Base-by-base conservation (phyloP, 177 flowering plant genomes). In the Vitis hybrid region DNA sequence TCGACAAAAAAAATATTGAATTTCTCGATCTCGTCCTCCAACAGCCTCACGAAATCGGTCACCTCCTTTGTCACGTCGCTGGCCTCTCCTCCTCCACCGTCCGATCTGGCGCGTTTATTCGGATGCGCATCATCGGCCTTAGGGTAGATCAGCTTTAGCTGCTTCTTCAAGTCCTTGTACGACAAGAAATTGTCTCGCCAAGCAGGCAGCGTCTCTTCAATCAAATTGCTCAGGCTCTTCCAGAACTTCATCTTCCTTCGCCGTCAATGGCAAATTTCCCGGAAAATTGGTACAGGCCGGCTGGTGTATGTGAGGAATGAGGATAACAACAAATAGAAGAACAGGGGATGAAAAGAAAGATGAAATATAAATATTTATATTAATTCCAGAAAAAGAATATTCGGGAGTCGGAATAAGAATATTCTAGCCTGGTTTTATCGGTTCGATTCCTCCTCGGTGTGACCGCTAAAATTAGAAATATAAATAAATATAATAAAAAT, bases 151-250 rank as follows among this genome's bases (percentile, higher is more conserved):
- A 71, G 72, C 67, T 83, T 84, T 68, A 86, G 52, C 66, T 72
- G 79, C 76, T 84, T 78, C 80, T 87, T 87, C 72, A 87, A 67
- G 52, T 79, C 84, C 74, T 87, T 87, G 75, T 87, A 87, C 9
- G 90, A 82, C 69, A 87, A 61, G 45, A 87, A 87, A 70, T 85
- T 79, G 79, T 87, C 87, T 49, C 82, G 77, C 90, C 90, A 87
- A 3, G 83, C 87, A 2, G 88, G 90, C 30, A 87, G 68, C 18
- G 86, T 80, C 69, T 83, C 83, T 64, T 85, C 87, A 62, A 85
- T 82, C 70, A 71, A 64, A 19, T 52, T 72, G 67, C 77, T 80
- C 45, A 87, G 71, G 52, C 73, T 83, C 80, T 85, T 87, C 75
- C 81, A 68, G 67, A 87, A 87, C 73, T 85, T 87, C 87, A 85